phyloP scores from a whole-genome alignment of 306 rosid genomes.

The Sechiopsis laciniata region DNA sequence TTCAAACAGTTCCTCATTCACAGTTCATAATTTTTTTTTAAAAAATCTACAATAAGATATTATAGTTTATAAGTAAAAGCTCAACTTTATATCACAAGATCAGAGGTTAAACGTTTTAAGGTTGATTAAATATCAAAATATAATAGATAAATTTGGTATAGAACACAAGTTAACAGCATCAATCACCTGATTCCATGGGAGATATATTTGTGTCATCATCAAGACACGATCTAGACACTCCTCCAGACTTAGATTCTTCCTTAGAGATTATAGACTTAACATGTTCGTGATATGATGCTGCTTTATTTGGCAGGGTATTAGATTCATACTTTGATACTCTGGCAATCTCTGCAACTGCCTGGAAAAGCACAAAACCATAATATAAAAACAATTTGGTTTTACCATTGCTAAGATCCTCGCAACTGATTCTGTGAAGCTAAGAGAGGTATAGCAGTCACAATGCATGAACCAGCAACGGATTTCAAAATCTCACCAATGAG shows the following conservation, averaged over 20 bases:
- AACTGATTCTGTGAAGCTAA: no score
- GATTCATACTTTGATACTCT: constrained; percentile 80
- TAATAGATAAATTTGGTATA: not conserved
- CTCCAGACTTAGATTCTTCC: constrained; percentile 30
- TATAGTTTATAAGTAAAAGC: not conserved
- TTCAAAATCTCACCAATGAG: no score
- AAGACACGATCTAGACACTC: constrained; percentile 29
- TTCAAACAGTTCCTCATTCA: not conserved
- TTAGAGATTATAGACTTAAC: constrained; percentile 46
- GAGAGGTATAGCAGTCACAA: no score
- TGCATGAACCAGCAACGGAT: no score
- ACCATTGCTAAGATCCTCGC: not conserved
- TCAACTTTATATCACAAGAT: constrained; percentile 6
- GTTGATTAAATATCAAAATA: not conserved
- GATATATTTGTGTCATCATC: constrained; percentile 19
- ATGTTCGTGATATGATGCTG: constrained; percentile 52
- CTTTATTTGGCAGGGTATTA: constrained; percentile 47
- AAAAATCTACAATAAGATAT: not conserved
- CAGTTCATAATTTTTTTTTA: not conserved
- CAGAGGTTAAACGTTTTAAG: not conserved
- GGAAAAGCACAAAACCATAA: constrained; percentile 22
- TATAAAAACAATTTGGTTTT: not conserved
- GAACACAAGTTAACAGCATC: not conserved
- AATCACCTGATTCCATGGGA: constrained; percentile 33
- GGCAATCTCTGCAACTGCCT: constrained; percentile 81